phyloP scores from a whole-genome alignment of 169 alveolate genomes.

The Perkinsus chesapeaki region DNA sequence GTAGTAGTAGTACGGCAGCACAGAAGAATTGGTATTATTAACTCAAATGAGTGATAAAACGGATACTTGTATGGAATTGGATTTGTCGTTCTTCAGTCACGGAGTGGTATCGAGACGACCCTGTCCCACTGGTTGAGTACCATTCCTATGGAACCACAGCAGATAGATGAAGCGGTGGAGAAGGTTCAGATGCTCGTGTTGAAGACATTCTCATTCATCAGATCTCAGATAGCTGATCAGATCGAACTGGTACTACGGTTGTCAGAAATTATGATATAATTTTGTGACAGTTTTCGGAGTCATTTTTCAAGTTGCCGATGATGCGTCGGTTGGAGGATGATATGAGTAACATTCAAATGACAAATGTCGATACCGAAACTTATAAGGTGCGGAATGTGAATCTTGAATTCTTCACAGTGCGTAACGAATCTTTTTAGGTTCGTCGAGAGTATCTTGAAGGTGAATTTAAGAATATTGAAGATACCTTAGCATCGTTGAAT shows the following conservation, averaged over 20 bases:
- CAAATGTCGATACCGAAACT: background rate
- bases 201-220: constrained; percentile 26
- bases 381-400: background rate
- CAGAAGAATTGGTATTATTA: too few relatives aligned
- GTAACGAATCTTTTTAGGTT: background rate
- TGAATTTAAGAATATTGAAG: background rate
- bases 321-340: constrained; percentile 35
- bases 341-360: background rate
- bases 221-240: constrained; percentile 35
- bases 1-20: too few relatives aligned
- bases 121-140: constrained; percentile 9
- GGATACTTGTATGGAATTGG: background rate
- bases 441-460: constrained; percentile 3
- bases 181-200: constrained; percentile 11
- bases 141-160: constrained; percentile 32
- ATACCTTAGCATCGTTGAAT: background rate
- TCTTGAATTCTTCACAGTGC: background rate
- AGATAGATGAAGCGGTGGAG: constrained; percentile 13
- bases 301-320: constrained; percentile 41
- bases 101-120: constrained; percentile 23
- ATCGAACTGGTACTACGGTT: background rate
- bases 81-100: constrained; percentile 13
- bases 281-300: constrained; percentile 26
- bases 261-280: background rate
- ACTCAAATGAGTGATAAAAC: too few relatives aligned